Base-by-base conservation (phyloP, 108 stramenopile genomes). In the Cyclotella kingstonii region DNA sequence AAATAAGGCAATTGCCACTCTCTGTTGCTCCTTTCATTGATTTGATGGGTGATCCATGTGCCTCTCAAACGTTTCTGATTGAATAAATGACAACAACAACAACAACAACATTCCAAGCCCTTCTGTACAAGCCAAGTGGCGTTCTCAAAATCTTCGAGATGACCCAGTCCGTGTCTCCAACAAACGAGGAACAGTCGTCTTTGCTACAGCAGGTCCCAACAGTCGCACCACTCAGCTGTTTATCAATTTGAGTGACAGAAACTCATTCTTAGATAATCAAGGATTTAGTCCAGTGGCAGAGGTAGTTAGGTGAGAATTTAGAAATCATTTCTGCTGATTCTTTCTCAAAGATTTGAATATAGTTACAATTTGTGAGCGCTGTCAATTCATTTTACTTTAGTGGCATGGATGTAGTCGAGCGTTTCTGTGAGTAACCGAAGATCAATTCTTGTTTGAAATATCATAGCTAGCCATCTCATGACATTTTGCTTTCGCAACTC, bases 181-280 rank as follows among this genome's bases (percentile, higher is more conserved):
- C 68, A 80, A 45, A 29, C 70, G 87, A 19, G 94, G 92, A 5
- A 94, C 90, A 15, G 73, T 96, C 5, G 87, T 87, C 26, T 97
- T 94, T 78, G 95, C 96, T 2, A 95, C 91, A 4, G 86, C 91
- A 10, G 96, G 96, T 17, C 81, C 86, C 0, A 85, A 94, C 55
- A 89, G 90, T 5, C 79, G 96, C 23, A 95, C 95, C 4, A 91
- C 86, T 1, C 96, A 97, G 63, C 75, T 97, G 33, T 97, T 97
- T 64, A 76, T 97, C 60, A 96, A 89, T 42, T 70, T 61, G 41
- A 55, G 43, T 28, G 65, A 77, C 40, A 58, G 83, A 49, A 97
- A 95, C 72, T 68, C 60, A 25, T 95, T 93, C 50, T 73, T 97
- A 52, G 95, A 97, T 81, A 85, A 82, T 63, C 90, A 89, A 55